Percentiles rank a stretch among this genome's conserved stretches.
Evolutionary conservation across 176 grass and related monocot genomes (phyloP).

Genomic region (Phoenix roebelenii): DNA sequence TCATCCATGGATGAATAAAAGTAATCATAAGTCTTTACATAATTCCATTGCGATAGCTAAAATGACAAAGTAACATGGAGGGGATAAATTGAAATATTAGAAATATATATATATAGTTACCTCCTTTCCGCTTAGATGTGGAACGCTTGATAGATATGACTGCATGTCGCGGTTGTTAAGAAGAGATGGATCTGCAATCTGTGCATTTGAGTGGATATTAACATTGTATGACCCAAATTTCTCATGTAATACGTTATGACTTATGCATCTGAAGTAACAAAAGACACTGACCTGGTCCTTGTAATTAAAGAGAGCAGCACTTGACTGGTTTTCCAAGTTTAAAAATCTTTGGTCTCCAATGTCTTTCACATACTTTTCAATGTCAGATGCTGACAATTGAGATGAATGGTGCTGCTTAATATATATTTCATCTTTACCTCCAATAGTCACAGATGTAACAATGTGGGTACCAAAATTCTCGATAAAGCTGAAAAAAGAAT

Average conservation of each 20-base stretch:
- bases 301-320: constrained; percentile 45
- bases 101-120: neutral
- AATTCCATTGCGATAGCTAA: too few species aligned
- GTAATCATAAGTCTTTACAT: too few species aligned
- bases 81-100: neutral
- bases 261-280: neutral
- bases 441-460: constrained; percentile 86
- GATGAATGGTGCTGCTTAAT: constrained; percentile 95
- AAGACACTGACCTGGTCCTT: constrained; percentile 70
- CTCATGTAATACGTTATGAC: neutral
- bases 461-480: constrained; percentile 95
- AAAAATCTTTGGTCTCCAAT: constrained; percentile 82
- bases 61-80: neutral
- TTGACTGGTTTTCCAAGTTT: constrained; percentile 56
- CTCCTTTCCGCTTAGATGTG: neutral
- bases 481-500: constrained; percentile 60
- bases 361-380: constrained; percentile 84
- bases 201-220: too few species aligned
- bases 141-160: neutral
- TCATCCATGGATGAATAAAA: too few species aligned
- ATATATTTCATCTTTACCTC: constrained; percentile 98
- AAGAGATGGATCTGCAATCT: neutral
- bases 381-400: constrained; percentile 72
- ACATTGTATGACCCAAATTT: too few species aligned
- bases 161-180: neutral